Evolutionary conservation across 2,329 filamentous ascomycete genomes (phyloP), one percentile per base, ranked within the genome.

Genomic region (Aspergillus intermedius): DNA sequence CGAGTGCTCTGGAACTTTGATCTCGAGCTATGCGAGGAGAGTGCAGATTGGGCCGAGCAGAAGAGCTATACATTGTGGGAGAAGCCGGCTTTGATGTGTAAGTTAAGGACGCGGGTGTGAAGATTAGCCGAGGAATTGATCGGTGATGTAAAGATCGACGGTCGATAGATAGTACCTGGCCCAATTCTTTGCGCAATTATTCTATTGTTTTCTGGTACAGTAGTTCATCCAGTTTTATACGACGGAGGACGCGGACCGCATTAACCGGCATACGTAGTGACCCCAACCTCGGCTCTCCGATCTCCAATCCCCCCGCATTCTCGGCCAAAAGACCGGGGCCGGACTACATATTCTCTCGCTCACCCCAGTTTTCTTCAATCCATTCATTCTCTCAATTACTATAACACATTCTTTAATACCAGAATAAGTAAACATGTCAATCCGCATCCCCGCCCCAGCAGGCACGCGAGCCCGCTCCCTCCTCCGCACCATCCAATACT

Each of bases 401-500:
- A 28, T 21, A n/a, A 70, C 71, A 69, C 56, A 68, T 51, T 51
- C 62, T 45, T 67, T 69, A 42, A 63, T 70, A 42, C 63, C 4
- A 15, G 34, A 22, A 15, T 21, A 15, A 10, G 37, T 10, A 1
- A 22, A 3, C 17, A 40, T 40, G 37, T 40, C 37, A 3, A 21
- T 76, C 48, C 67, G 74, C 40, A 63, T 75, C 49, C 71, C 72
- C 42, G 70, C 72, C 32, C 70, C 72, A 7, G 73, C 74, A 44
- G 71, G 73, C 49, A 72, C 66, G 49, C 64, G 72, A 51, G 74
- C 74, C 15, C 58, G 84, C 49, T 73, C 80, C 56, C 77, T 88
- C 47, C 83, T 97, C 44, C 84, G 88, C 47, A 91, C 91, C n/a
- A 83, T 98, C 48, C 91, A 95, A 69, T 94, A 86, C 67, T 86